Percentiles rank a stretch among this genome's conserved stretches.
phyloP scores from a whole-genome alignment of 2,329 filamentous ascomycete species.

The Hypoxylon sp. region DNA sequence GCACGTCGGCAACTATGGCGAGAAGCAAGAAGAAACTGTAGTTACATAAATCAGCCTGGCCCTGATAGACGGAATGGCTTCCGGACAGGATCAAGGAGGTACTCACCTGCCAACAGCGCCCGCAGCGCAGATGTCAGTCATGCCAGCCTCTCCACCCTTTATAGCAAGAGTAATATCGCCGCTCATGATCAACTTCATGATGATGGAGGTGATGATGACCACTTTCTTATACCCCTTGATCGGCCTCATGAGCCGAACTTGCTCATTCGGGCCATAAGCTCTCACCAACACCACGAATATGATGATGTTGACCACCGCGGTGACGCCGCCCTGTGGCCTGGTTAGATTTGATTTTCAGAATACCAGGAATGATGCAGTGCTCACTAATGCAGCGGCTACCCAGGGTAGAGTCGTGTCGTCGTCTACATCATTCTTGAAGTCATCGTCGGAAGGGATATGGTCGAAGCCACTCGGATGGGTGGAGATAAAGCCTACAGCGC shows the following conservation, averaged over 20 bases:
- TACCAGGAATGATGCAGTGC: not conserved
- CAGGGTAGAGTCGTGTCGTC: slow-evolving; percentile 9
- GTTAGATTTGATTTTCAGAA: slow-evolving; percentile 9
- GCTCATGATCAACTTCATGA: slow-evolving; percentile 7
- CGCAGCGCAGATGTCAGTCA: slow-evolving; percentile 1
- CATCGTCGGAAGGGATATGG: slow-evolving; percentile 13
- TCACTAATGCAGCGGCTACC: slow-evolving; percentile 22
- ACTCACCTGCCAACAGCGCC: slow-evolving; percentile 18
- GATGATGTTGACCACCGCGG: slow-evolving; percentile 12
- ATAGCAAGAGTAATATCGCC: slow-evolving; percentile 27
- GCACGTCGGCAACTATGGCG: slow-evolving; percentile 12
- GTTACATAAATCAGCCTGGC: not conserved
- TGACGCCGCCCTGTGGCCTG: slow-evolving; percentile 16
- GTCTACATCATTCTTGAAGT: slow-evolving; percentile 22
- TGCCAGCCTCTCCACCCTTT: slow-evolving; percentile 6
- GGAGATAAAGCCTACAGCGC: slow-evolving; percentile 2
- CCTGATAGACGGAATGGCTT: not conserved
- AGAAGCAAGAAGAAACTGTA: slow-evolving; percentile 17
- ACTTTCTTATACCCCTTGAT: slow-evolving; percentile 4
- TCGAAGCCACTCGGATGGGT: slow-evolving; percentile 2
- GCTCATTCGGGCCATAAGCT: not conserved
- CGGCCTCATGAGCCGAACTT: not conserved
- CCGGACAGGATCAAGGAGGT: not conserved
- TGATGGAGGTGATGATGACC: slow-evolving; percentile 10
- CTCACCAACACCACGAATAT: slow-evolving; percentile 15